Evolutionary conservation across 768 basidiomycete genomes (phyloP).

Genomic region (Terana coerulea): DNA sequence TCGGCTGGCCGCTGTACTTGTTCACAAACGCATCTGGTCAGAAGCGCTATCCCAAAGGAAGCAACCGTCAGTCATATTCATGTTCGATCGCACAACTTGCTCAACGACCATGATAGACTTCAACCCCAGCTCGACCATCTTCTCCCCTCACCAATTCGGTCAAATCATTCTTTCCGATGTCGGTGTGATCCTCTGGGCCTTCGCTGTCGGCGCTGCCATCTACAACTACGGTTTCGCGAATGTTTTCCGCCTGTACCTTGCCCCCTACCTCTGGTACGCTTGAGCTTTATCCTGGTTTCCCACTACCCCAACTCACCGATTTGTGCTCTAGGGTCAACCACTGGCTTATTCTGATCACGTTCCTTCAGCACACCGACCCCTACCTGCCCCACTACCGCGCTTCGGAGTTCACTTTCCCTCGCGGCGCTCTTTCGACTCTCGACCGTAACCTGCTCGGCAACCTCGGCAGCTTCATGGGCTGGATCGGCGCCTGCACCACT

Average conservation of each 20-base stretch:
- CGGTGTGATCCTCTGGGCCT: constrained; percentile 75
- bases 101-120: constrained; percentile 50
- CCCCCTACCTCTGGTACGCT: constrained; percentile 80
- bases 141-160: constrained; percentile 70
- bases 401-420: constrained; percentile 85
- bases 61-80: constrained; percentile 60
- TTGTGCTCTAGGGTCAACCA: constrained; percentile 66
- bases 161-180: constrained; percentile 82
- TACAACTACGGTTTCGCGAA: constrained; percentile 61
- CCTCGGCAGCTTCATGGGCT: constrained; percentile 74
- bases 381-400: constrained; percentile 91
- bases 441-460: constrained; percentile 82
- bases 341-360: constrained; percentile 96
- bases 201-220: constrained; percentile 50
- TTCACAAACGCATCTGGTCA: constrained; percentile 85
- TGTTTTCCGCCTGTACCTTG: constrained; percentile 76
- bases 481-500: constrained; percentile 81
- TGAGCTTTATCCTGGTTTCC: not conserved
- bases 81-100: not conserved
- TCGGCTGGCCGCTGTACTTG: constrained; percentile 86
- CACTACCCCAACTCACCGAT: not conserved
- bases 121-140: constrained; percentile 73
- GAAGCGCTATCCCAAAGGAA: constrained; percentile 66
- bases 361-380: constrained; percentile 98
- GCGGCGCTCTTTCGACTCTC: constrained; percentile 89